Percentiles rank a stretch among this genome's conserved stretches.
These are phyloP conservation scores for Fraxinus sp. DNA, from an alignment of 305 asterid genomes.

Conservation along the genomic window DNA sequence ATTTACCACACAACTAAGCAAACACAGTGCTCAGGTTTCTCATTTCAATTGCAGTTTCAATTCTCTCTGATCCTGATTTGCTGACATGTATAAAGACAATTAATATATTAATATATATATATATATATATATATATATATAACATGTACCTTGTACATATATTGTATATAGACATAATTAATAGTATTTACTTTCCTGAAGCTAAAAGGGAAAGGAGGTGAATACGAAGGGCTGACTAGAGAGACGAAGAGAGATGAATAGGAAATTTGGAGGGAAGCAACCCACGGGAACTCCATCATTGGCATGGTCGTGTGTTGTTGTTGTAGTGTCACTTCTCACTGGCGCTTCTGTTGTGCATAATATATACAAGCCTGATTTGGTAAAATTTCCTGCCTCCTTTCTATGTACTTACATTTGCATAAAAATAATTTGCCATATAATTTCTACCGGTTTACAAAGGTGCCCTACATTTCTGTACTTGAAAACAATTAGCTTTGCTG, in stretches of 20 bases:
- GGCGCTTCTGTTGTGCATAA: conserved; percentile 86
- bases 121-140: not conserved
- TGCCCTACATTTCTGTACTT: not conserved
- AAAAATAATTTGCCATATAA: not conserved
- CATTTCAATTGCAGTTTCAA: not conserved
- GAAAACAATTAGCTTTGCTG: not conserved
- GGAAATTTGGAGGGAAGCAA: conserved; percentile 62
- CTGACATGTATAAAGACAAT: not conserved
- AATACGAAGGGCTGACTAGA: not conserved
- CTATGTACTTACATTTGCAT: not conserved
- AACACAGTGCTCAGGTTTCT: not conserved
- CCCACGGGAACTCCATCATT: conserved; percentile 84
- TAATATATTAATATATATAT: too few species aligned
- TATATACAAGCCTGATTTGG: conserved; percentile 80
- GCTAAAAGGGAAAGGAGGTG: not conserved
- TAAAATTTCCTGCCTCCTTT: conserved; percentile 10
- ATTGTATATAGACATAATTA: not conserved
- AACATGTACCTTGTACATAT: not conserved
- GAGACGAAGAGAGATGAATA: conserved; percentile 24
- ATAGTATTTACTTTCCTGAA: not conserved
- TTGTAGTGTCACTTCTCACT: conserved; percentile 65
- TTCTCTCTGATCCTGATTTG: not conserved
- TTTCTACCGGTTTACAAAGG: not conserved
- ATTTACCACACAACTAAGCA: not conserved
- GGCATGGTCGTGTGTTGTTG: conserved; percentile 70